These are phyloP conservation scores for Phytophthora lateralis DNA, from an alignment of 352 stramenopile species.

Conservation along the genomic window DNA sequence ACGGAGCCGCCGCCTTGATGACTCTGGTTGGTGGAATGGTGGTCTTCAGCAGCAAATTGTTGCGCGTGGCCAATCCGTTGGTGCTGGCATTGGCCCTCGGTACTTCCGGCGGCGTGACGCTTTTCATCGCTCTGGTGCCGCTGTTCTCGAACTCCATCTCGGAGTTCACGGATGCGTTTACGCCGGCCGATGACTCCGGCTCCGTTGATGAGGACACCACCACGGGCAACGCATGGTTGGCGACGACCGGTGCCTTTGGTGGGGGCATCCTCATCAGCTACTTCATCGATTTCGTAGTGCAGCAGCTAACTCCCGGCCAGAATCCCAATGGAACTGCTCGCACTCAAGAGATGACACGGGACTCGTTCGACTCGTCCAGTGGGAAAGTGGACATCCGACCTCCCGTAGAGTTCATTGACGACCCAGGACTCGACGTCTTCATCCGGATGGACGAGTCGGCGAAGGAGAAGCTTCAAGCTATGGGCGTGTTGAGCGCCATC, in stretches of 20 bases:
- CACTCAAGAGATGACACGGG: constrained; percentile 28
- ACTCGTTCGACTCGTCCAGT: constrained; percentile 28
- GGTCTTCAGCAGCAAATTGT: constrained; percentile 54
- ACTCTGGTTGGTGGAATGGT: constrained; percentile 59
- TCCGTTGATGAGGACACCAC: constrained; percentile 23
- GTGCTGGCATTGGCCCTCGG: constrained; percentile 54
- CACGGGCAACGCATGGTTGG: constrained; percentile 63
- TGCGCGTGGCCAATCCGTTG: constrained; percentile 52
- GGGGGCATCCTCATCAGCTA: constrained; percentile 69
- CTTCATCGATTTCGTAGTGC: constrained; percentile 46
- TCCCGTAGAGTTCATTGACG: constrained; percentile 40
- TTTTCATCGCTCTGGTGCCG: constrained; percentile 71
- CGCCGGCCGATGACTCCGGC: constrained; percentile 21
- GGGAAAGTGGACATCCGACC: constrained; percentile 23
- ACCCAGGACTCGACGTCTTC: constrained; percentile 29
- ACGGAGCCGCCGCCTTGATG: constrained; percentile 42
- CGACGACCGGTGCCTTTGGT: constrained; percentile 83
- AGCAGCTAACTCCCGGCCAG: constrained; percentile 42
- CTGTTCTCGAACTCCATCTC: constrained; percentile 51
- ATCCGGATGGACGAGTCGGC: constrained; percentile 51
- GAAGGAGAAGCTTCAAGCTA: constrained; percentile 73
- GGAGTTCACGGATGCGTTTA: constrained; percentile 37
- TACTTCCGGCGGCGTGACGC: constrained; percentile 63
- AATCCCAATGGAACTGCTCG: constrained; percentile 37
- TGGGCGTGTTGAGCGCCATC: constrained; percentile 93